Evolutionary conservation across 306 rosid species (phyloP), one percentile per base, ranked within the genome.

Genomic region (Cercis canadensis): DNA sequence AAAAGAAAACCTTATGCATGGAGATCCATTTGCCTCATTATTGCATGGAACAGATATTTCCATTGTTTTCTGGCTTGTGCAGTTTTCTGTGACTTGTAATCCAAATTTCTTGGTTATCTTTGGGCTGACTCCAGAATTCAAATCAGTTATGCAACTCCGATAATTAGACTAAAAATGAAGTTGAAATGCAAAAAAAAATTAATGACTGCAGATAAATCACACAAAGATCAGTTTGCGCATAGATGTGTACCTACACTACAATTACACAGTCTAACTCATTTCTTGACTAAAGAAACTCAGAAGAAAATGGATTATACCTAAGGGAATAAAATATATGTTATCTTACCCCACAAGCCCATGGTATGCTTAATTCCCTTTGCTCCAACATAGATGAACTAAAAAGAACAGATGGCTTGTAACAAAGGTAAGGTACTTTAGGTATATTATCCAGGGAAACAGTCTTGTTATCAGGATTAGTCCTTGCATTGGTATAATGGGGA

Each of bases 381-480:
- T 69, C 45, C 50, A 24, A 31, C 40, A 32, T 6, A 45, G 16
- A n/a, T 43, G 74, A 56, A 43, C 51, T 69, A 31, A 43, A 10
- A 34, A 11, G 43, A 68, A 54, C 41, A 31, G 44, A 41, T 31
- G 64, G 65, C 12, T 18, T 17, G 43, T 17, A 8, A 31, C 54
- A 69, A 43, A 69, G 45, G 65, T n/a, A 41, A 6, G 65, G 65
- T 29, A 56, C 32, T 69, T 14, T 56, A 40, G 74, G 74, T 15
- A 56, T 17, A 16, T 34, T 31, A 69, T 24, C 65, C 65, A 56
- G 34, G 9, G 56, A 69, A 69, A 56, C 43, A 43, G 52, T 54
- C 16, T 11, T 5, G 24, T 21, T 40, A 53, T 53, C 18, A 52
- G 45, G 63, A 69, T 56, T 32, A 10, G 54, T n/a, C 45, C 55